Base-by-base conservation (phyloP, 495 filamentous ascomycete species). In the Hypoxylon lienhwacheense region DNA sequence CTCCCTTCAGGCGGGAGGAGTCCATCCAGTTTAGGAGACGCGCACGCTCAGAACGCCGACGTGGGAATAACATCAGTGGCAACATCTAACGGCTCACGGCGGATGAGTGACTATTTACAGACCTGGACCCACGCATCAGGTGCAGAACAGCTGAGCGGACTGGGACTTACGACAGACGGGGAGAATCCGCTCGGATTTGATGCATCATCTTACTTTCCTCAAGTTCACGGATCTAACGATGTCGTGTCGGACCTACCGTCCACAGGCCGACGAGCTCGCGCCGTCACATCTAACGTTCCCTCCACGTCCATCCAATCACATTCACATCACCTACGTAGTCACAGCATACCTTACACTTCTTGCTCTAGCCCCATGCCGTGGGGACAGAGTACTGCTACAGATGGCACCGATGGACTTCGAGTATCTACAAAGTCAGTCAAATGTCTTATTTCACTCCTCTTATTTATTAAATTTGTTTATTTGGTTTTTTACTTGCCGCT, bases 341-440 rank as follows among this genome's bases (percentile, higher is more conserved):
- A 67, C 34, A 67, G 65, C 52, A 63, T 67, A 54, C 59, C 65
- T 4, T 64, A 60, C 17, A 34, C 61, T 20, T 59, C 64, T 28
- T 50, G 58, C 40, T 36, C 57, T 3, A 60, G 52, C 16, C 62
- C 65, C 5, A 59, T 65, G 53, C 46, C 61, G 5, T 67, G 65
- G 65, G 56, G 51, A 31, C 41, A 51, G 4, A 50, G 48, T n/a
- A 31, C 49, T 20, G 49, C 62, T 4, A 31, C 59, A 26, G 62
- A 63, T 28, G 19, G 31, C 20, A 58, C 44, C 22, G 64, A 64
- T 10, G 47, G 55, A 36, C 59, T 65, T 15, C 55, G 55, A 24
- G 55, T 61, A 21, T 55, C 61, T 12, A 48, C 65, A 34, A 52
- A 32, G 65, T 67, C 37, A 59, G 65, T 25, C 12, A n/a, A n/a